Evolutionary conservation across 768 basidiomycete species (phyloP), one percentile per base, ranked within the genome.

Genomic region (Termitomyces bulborhizus): DNA sequence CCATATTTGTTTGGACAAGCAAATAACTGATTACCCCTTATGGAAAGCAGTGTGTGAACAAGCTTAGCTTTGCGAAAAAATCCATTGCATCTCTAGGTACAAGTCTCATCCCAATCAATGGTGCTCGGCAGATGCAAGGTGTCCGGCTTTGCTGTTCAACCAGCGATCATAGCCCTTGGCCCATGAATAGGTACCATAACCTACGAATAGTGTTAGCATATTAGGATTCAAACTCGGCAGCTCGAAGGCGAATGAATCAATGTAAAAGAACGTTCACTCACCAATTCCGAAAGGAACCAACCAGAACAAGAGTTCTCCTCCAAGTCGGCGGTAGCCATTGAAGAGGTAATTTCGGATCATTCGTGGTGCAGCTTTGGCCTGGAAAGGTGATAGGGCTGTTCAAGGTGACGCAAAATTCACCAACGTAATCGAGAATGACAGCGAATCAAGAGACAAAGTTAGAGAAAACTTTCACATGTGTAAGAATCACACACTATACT

Each of bases 131-230:
- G 57, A 47, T 13, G 84, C 86, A 57, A 85, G 63, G 62, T 90
- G 88, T 34, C 84, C 90, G n/a, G 82, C 89, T 73, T 92, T 92
- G 78, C 85, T 88, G 68, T 89, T 86, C 64, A 82, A 75, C 74
- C 75, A 88, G 36, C 71, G 72, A 56, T 88, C 81, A 66, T 79
- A 81, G 54, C 70, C 73, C 68, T 86, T 90, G 26, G 85, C 90
- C 89, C 90, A 94, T 6, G 81, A 68, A 70, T 93, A 94, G 34
- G 83, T 79, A 24, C 77, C 81, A 63, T 91, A 93, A 51, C 88
- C 92, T 94, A 44, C 11, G 21, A 27, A 12, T 39, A 16, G 48
- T 8, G 37, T 56, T 29, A 51, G 21, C 51, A 39, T 21, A 21
- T 21, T 21, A 21, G 21, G 21, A 21, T 32, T 29, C 29, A 29